Base-by-base conservation (phyloP, 306 rosid genomes). In the Ormosia semicastrata region DNA sequence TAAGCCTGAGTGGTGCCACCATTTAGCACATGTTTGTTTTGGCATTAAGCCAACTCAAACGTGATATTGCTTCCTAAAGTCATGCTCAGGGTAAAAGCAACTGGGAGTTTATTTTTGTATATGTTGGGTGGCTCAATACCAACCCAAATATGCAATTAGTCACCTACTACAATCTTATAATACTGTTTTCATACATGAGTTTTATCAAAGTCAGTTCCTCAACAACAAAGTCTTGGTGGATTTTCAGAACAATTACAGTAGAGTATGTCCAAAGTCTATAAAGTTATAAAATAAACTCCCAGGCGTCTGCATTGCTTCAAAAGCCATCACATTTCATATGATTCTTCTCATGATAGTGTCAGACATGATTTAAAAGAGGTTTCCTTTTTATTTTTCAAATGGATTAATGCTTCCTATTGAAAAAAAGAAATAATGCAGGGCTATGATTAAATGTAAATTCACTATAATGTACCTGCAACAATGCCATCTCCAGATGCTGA, bases 401-500 rank as follows among this genome's bases (percentile, higher is more conserved):
- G 66, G 62, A 73, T 15, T 58, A 53, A 56, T 40, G 34, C 44
- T 2, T 65, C 40, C 71, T 60, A 15, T 15, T 67, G 72, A 10
- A 59, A 34, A 34, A 63, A 83, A 52, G 34, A 24, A 63, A 83
- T 44, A 76, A 54, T 53, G 71, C 75, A 76, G 47, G 64, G 69
- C 18, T 64, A 46, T 57, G 36, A 43, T n/a, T 65, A 17, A 65
- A 77, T 18, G 15, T 33, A 52, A 50, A 47, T 74, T 78, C 74
- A 76, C 50, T 73, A 67, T 63, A 81, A 43, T 18, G 33, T 90
- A 95, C 99, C 99, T 79, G 98, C 99, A 78, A 90, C 91, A 43
- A 93, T 90, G 84, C 97, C 99, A 13, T 95, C 98, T 85, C 98
- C 99, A 24, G 97, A 88, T 57, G 99, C 98, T 54, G 98, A 93